Evolutionary conservation across 2,329 filamentous ascomycete species (phyloP).

Genomic region (Cryphonectria parasitica): DNA sequence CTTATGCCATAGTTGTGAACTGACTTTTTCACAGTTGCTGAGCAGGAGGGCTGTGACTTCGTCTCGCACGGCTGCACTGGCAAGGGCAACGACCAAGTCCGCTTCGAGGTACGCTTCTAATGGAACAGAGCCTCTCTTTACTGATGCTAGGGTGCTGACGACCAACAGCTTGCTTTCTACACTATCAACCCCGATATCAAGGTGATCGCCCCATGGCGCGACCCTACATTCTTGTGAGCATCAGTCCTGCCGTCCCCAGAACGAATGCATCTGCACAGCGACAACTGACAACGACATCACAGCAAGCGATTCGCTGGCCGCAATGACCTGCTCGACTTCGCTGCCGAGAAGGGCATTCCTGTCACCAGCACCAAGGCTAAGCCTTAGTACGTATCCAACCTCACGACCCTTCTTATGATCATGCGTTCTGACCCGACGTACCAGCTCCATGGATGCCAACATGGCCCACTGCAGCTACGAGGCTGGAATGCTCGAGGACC

Average conservation of each 20-base stretch:
- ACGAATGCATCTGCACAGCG: background rate
- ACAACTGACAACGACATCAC: background rate
- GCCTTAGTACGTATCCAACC: constrained; percentile 20
- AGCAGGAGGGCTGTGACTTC: constrained; percentile 61
- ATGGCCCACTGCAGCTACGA: constrained; percentile 68
- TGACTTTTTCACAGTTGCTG: constrained; percentile 50
- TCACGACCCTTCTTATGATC: background rate
- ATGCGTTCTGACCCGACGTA: constrained; percentile 42
- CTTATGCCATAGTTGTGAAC: background rate
- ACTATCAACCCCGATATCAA: constrained; percentile 63
- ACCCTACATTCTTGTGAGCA: constrained; percentile 63
- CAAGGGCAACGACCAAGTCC: constrained; percentile 63
- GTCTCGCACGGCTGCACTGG: constrained; percentile 57
- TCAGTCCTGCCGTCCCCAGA: too few species aligned
- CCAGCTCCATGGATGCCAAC: constrained; percentile 60
- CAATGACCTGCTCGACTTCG: constrained; percentile 74
- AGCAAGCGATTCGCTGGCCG: constrained; percentile 67
- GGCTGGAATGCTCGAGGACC: constrained; percentile 73
- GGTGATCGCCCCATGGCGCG: constrained; percentile 76
- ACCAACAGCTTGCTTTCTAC: constrained; percentile 40
- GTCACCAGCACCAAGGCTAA: constrained; percentile 73
- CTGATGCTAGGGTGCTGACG: constrained; percentile 25
- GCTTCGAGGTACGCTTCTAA: constrained; percentile 53
- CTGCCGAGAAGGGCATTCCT: constrained; percentile 67
- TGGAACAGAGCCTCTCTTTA: background rate